Conservation (phyloP, 768 basidiomycete genomes). For the Kwoniella shandongensis region DNA sequence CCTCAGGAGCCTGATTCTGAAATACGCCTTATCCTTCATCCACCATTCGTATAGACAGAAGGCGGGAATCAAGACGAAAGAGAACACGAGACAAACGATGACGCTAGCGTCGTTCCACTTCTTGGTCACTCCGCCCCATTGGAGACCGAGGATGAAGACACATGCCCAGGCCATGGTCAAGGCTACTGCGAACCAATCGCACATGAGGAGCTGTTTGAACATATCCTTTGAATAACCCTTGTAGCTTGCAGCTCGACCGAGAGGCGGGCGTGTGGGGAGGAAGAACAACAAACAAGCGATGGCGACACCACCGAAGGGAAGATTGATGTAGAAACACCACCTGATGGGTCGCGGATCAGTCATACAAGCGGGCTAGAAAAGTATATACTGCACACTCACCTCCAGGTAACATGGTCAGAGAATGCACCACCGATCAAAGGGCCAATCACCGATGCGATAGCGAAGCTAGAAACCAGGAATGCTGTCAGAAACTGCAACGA, state of each 20-base stretch:
- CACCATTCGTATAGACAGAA: constrained; percentile 55
- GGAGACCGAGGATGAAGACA: constrained; percentile 44
- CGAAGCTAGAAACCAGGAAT: constrained; percentile 45
- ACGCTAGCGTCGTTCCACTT: constrained; percentile 58
- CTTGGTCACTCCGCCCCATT: constrained; percentile 54
- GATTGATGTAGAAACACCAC: constrained; percentile 59
- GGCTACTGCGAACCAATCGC: constrained; percentile 44
- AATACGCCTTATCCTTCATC: constrained; percentile 53
- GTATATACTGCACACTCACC: too few relatives aligned
- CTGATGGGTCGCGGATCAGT: too few relatives aligned
- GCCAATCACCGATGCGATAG: constrained; percentile 58
- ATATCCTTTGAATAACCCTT: constrained; percentile 48
- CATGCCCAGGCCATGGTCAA: constrained; percentile 45
- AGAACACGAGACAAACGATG: constrained; percentile 52
- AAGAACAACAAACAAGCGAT: constrained; percentile 35
- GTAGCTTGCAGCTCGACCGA: constrained; percentile 40
- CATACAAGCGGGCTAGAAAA: too few relatives aligned
- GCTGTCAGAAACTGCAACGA: background rate
- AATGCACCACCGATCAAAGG: constrained; percentile 59
- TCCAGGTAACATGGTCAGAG: constrained; percentile 57
- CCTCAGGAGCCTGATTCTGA: constrained; percentile 54
- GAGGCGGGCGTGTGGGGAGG: constrained; percentile 40
- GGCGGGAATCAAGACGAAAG: constrained; percentile 43
- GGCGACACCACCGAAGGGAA: constrained; percentile 48
- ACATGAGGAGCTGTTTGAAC: constrained; percentile 39